phyloP scores from a whole-genome alignment of 768 basidiomycete genomes.

The Rubroboletus satanas region DNA sequence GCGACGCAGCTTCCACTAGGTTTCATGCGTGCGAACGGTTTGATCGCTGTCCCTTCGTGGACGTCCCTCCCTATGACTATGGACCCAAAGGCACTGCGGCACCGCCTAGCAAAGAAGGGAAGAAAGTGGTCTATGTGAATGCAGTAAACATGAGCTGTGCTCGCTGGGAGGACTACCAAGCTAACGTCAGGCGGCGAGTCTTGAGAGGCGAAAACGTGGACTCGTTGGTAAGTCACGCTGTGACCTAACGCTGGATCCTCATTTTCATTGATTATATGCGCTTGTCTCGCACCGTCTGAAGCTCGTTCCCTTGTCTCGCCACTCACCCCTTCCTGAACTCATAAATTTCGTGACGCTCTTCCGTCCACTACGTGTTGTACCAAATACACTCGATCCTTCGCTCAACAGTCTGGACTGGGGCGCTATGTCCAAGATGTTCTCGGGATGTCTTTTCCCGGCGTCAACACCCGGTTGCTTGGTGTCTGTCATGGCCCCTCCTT shows the following conservation, averaged over 20 bases:
- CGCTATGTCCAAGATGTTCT: conserved; percentile 67
- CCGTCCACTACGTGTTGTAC: conserved; percentile 69
- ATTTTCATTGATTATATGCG: not conserved
- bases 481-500: conserved; percentile 24
- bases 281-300: conserved; percentile 24
- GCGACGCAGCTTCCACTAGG: conserved; percentile 58
- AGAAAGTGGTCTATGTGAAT: conserved; percentile 78
- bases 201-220: conserved; percentile 46
- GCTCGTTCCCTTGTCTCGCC: conserved; percentile 82
- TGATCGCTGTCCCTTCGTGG: conserved; percentile 63
- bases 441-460: conserved; percentile 41
- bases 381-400: conserved; percentile 64
- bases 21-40: conserved; percentile 95
- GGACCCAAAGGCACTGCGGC: conserved; percentile 3
- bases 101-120: conserved; percentile 42
- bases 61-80: conserved; percentile 32
- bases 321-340: conserved; percentile 86
- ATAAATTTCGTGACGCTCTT: conserved; percentile 79
- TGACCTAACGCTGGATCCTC: not conserved
- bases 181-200: conserved; percentile 41
- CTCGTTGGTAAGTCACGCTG: conserved; percentile 50
- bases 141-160: conserved; percentile 67
- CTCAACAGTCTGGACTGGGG: conserved; percentile 66
- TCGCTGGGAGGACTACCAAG: conserved; percentile 50
- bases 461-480: conserved; percentile 4